phyloP scores from a whole-genome alignment of 768 basidiomycete genomes.

The Mycena latifolia region DNA sequence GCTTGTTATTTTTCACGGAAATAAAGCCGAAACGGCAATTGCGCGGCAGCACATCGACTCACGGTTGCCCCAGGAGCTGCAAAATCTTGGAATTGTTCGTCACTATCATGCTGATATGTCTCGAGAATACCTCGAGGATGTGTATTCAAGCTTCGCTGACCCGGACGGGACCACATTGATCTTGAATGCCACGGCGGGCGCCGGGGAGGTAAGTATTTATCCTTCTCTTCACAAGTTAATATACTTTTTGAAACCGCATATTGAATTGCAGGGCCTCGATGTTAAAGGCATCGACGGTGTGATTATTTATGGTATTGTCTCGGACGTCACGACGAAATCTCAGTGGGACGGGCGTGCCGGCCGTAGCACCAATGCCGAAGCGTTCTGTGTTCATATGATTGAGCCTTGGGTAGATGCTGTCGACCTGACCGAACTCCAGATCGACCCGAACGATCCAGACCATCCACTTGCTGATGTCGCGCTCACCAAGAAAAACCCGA shows the following conservation, averaged over 20 bases:
- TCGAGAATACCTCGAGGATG: too few relatives aligned
- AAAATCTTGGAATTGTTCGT: not conserved
- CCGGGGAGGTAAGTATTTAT: conserved; percentile 7
- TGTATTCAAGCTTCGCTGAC: conserved; percentile 11
- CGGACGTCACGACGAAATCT: too few relatives aligned
- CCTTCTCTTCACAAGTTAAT: too few relatives aligned
- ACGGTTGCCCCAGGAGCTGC: not conserved
- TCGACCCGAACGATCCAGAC: not conserved
- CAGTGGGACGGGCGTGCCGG: too few relatives aligned
- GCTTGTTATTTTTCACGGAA: conserved; percentile 3
- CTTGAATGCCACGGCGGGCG: conserved; percentile 5
- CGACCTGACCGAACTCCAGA: not conserved
- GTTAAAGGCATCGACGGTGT: too few relatives aligned
- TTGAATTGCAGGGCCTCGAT: too few relatives aligned
- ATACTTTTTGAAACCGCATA: not conserved
- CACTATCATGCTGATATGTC: conserved; percentile 22
- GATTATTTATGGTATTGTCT: too few relatives aligned
- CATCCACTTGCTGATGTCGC: not conserved
- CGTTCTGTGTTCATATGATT: conserved; percentile 10
- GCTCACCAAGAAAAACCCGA: conserved; percentile 6
- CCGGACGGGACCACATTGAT: not conserved
- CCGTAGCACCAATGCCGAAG: not conserved
- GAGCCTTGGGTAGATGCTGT: conserved; percentile 20
- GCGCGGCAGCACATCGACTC: not conserved
- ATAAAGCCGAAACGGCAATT: not conserved